Percentiles rank a stretch among this genome's conserved stretches.
phyloP scores from a whole-genome alignment of 2,329 filamentous ascomycete genomes.

The Biscogniauxia mediterranea region DNA sequence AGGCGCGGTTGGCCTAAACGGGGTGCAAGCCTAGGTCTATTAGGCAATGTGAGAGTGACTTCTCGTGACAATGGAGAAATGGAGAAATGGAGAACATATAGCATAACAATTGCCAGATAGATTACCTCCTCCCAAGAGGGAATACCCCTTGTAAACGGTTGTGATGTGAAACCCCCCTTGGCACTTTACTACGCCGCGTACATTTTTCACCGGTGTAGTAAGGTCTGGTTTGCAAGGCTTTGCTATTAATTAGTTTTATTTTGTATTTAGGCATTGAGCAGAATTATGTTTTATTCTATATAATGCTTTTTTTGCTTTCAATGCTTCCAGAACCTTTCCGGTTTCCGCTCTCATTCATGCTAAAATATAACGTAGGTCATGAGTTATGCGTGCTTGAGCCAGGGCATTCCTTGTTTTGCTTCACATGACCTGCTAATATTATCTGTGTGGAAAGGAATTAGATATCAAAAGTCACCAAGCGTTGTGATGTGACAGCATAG shows the following conservation, averaged over 20 bases:
- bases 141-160: not conserved
- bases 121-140: not conserved
- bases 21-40: not conserved
- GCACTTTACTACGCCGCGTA: no score
- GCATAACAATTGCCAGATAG: not conserved
- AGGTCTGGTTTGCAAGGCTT: no score
- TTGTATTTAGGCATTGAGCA: no score
- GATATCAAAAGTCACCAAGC: not conserved
- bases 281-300: not conserved
- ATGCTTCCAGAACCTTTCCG: not conserved
- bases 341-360: not conserved
- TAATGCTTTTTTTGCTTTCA: not conserved
- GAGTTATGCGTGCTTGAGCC: not conserved
- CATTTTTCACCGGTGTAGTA: no score
- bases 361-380: not conserved
- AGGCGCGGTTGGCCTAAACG: not conserved
- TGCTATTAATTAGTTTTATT: no score
- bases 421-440: not conserved
- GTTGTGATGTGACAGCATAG: not conserved
- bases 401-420: not conserved
- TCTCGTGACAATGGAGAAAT: not conserved
- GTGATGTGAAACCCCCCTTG: not conserved
- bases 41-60: not conserved
- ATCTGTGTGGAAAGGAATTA: not conserved
- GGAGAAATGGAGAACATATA: not conserved